These are phyloP conservation scores for Cordyceps tenuipes DNA, from an alignment of 2,329 filamentous ascomycete genomes.

Conservation along the genomic window DNA sequence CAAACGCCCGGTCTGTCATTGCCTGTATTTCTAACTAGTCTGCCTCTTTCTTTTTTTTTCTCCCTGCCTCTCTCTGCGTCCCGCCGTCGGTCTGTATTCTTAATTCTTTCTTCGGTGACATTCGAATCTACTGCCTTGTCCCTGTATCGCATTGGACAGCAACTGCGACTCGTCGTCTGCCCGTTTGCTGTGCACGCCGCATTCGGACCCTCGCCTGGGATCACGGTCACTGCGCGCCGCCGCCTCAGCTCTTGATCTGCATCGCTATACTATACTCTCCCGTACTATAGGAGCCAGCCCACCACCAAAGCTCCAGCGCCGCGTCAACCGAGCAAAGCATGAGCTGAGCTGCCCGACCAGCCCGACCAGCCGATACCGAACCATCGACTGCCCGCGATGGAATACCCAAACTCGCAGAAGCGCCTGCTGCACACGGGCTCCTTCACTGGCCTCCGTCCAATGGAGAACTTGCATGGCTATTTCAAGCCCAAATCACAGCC, in stretches of 20 bases:
- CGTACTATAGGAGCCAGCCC: background rate
- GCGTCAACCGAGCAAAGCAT: background rate
- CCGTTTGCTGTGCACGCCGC: background rate
- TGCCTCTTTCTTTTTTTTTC: background rate
- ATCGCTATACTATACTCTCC: background rate
- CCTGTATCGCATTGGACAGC: background rate
- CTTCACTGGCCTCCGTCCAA: constrained; percentile 48
- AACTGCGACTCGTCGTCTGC: background rate
- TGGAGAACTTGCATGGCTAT: constrained; percentile 42
- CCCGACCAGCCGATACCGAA: background rate
- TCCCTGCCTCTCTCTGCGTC: background rate
- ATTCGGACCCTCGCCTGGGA: constrained; percentile 1
- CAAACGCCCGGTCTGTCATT: background rate
- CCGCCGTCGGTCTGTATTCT: background rate
- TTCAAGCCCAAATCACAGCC: constrained; percentile 62
- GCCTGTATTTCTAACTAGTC: background rate
- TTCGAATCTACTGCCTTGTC: background rate
- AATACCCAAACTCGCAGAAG: constrained; percentile 30
- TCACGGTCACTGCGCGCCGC: background rate
- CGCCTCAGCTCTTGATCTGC: background rate
- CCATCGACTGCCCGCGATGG: background rate
- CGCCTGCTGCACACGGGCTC: constrained; percentile 49
- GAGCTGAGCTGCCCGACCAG: background rate
- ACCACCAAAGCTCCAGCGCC: background rate
- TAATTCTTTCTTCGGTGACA: background rate